A percentile compares a stretch with the other conserved stretches of the same genome.
Evolutionary conservation across 257 asterid genomes (phyloP).

Genomic region (Buddleja alternifolia): DNA sequence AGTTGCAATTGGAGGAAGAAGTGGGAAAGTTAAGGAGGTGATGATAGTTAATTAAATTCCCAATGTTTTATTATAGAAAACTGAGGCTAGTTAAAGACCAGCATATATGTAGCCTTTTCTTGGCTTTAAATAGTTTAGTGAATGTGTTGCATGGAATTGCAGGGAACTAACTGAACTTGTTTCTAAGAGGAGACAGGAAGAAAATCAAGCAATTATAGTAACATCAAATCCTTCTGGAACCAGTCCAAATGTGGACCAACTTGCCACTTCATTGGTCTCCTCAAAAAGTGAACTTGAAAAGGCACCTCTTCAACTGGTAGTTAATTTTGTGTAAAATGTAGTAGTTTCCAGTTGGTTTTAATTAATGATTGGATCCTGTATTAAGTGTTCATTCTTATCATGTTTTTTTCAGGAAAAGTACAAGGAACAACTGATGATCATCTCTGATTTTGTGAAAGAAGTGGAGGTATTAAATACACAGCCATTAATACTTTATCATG

Average conservation of each 20-base stretch:
- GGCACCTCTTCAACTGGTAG: conserved; percentile 48
- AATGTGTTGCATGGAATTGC: conserved; percentile 29
- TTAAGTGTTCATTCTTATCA: conserved; percentile 24
- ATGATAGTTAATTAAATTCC: not conserved
- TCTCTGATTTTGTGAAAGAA: conserved; percentile 63
- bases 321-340: not conserved
- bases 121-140: not conserved
- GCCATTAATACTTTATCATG: conserved; percentile 27
- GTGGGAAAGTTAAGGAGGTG: conserved; percentile 66
- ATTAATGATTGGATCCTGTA: conserved; percentile 6
- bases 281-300: conserved; percentile 46
- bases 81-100: not conserved
- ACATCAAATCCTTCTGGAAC: conserved; percentile 38
- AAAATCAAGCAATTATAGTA: conserved; percentile 42
- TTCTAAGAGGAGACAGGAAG: conserved; percentile 41
- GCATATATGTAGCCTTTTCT: not conserved
- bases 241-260: conserved; percentile 43
- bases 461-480: conserved; percentile 60
- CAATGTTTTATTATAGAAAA: too few relatives aligned
- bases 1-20: conserved; percentile 65
- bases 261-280: conserved; percentile 44
- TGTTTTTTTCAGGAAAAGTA: conserved; percentile 57
- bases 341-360: conserved; percentile 1
- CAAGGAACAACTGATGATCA: conserved; percentile 64
- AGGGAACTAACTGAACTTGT: conserved; percentile 64